Evolutionary conservation across 192 early-diverging fungal genomes (phyloP), one percentile per base, ranked within the genome.

Genomic region (Phycomyces nitens): DNA sequence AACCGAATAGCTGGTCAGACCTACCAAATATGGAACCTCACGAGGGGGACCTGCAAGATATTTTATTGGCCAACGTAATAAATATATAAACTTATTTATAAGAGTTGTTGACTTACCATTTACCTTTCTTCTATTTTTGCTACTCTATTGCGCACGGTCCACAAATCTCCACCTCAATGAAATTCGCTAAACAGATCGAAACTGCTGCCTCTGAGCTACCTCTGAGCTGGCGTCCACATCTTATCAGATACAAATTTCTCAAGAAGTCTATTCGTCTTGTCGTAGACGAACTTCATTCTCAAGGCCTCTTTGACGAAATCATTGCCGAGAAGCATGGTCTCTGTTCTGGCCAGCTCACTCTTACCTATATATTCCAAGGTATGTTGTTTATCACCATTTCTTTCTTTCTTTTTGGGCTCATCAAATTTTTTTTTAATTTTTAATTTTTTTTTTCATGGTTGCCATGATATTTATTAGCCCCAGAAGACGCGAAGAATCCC

Each of bases 161-260:
- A 47, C 44, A 47, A 14, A 47, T 47, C 44, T n/a, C 44, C 11
- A 47, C 18, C 18, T 64, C 53, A 50, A 86, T 86, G 84, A 87
- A 87, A 72, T 87, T 87, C 72, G 82, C 74, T 56, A 84, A 85
- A 56, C 76, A 78, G 44, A 74, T 87, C 39, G 82, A 85, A 50
- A 78, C 73, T 22, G 81, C 67, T 64, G 77, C 80, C 16, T 77
- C 66, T 54, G 75, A 83, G 56, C 75, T 87, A 23, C 85, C 85
- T 6, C 66, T 68, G 26, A 77, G 85, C 42, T 87, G 85, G 85
- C 78, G 81, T 52, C 85, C 80, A 14, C 80, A 87, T 54, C 60
- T 87, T 41, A 81, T 87, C 43, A 74, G 82, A 51, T 87, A 87
- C 73, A 85, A 85, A 63, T 69, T 54, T 16, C 76, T 87, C 9